Conservation (phyloP, 441 rosid genomes). For the Populus trichocarpa region DNA sequence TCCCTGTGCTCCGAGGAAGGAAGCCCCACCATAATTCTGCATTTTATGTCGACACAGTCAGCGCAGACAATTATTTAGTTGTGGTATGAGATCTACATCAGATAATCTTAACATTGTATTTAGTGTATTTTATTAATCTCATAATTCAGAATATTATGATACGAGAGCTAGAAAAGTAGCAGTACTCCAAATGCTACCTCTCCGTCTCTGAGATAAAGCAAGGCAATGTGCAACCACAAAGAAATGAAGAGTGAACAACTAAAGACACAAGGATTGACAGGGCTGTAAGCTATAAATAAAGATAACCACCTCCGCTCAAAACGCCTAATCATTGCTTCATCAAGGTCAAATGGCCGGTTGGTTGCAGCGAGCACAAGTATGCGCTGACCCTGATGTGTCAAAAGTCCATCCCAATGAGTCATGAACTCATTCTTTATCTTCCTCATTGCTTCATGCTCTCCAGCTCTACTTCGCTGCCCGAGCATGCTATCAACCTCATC, state of each 20-base stretch:
- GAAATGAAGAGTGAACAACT: too few species aligned
- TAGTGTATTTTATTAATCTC: too few species aligned
- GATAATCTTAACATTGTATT: too few species aligned
- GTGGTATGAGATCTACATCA: too few species aligned
- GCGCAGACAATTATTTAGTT: too few species aligned
- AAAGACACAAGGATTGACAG: too few species aligned
- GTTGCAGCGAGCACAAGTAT: slow-evolving; percentile 81
- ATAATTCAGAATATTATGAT: too few species aligned
- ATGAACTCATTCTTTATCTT: slow-evolving; percentile 83
- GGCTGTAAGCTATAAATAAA: background rate
- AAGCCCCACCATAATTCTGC: slow-evolving; percentile 75
- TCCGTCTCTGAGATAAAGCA: too few species aligned
- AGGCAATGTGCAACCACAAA: too few species aligned
- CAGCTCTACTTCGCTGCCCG: slow-evolving; percentile 67
- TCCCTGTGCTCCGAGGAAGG: slow-evolving; percentile 60
- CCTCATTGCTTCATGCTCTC: slow-evolving; percentile 84
- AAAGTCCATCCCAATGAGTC: slow-evolving; percentile 79
- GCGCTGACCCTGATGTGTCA: slow-evolving; percentile 56
- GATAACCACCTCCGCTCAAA: slow-evolving; percentile 66
- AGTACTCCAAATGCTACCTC: too few species aligned
- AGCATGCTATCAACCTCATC: slow-evolving; percentile 89
- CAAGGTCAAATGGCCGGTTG: slow-evolving; percentile 78
- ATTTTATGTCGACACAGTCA: background rate
- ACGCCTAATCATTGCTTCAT: slow-evolving; percentile 77
- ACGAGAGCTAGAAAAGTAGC: too few species aligned